Conservation (phyloP, 148 eudicot genomes). For the Chenopodium berlandieri region DNA sequence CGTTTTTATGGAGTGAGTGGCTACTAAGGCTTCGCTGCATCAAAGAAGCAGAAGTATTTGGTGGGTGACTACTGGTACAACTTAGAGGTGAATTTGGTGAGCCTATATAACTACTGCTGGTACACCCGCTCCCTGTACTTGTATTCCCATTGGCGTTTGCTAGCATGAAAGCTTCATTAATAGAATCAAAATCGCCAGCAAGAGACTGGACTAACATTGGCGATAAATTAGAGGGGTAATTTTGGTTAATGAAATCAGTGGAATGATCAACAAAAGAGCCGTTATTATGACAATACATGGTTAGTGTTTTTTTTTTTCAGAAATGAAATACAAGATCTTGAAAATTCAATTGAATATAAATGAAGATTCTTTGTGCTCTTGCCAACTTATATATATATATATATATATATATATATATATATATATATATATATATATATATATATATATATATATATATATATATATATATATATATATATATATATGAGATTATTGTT, state of each 20-base stretch:
- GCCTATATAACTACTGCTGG: slow-evolving; percentile 36
- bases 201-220: slow-evolving; percentile 22
- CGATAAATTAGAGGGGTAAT: slow-evolving; percentile 26
- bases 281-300: slow-evolving; percentile 31
- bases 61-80: slow-evolving; percentile 32
- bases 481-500: slow-evolving; percentile 20
- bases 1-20: slow-evolving; percentile 48
- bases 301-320: slow-evolving; percentile 8
- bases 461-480: slow-evolving; percentile 26
- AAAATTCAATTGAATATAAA: slow-evolving; percentile 8
- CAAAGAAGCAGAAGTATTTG: slow-evolving; percentile 24
- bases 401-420: slow-evolving; percentile 25
- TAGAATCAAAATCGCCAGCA: slow-evolving; percentile 20
- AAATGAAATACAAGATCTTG: background rate
- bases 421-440: slow-evolving; percentile 25
- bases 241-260: slow-evolving; percentile 24
- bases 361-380: slow-evolving; percentile 23
- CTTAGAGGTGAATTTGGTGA: slow-evolving; percentile 39
- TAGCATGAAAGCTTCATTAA: slow-evolving; percentile 22
- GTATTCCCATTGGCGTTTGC: slow-evolving; percentile 28
- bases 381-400: slow-evolving; percentile 31
- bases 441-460: slow-evolving; percentile 24
- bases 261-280: slow-evolving; percentile 18
- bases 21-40: slow-evolving; percentile 57
- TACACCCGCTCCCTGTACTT: slow-evolving; percentile 30